Conservation (phyloP, 2,329 filamentous ascomycete genomes). For the Canariomyces notabilis region DNA sequence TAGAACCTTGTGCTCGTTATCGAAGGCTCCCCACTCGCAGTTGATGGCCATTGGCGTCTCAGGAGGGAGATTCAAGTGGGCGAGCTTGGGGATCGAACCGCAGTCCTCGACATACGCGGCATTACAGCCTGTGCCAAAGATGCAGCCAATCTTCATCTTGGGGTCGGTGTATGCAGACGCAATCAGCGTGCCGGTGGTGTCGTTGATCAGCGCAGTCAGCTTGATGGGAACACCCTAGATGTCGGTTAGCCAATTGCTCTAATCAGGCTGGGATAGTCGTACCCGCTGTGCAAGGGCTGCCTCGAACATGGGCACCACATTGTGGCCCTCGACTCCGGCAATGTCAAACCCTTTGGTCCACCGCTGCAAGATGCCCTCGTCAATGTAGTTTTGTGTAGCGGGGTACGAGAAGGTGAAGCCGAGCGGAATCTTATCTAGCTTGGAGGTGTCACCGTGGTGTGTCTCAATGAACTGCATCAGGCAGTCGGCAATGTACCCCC, state of each 20-base stretch:
- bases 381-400: constrained; percentile 86
- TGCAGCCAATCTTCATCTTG: constrained; percentile 91
- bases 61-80: constrained; percentile 79
- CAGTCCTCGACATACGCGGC: constrained; percentile 96
- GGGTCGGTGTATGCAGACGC: constrained; percentile 95
- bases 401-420: constrained; percentile 98
- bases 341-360: constrained; percentile 99
- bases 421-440: constrained; percentile 64
- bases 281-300: constrained; percentile 66
- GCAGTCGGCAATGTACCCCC: constrained; percentile 93
- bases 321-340: constrained; percentile 80
- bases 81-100: constrained; percentile 88
- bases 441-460: constrained; percentile 64
- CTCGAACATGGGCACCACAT: constrained; percentile 86
- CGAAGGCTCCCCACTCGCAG: constrained; percentile 96
- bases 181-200: constrained; percentile 94
- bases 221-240: constrained; percentile 80
- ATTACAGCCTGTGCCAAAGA: constrained; percentile 97
- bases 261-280: constrained; percentile 21
- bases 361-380: constrained; percentile 84
- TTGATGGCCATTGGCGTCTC: constrained; percentile 91
- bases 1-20: constrained; percentile 86
- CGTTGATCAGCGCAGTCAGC: constrained; percentile 89
- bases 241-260: constrained; percentile 14
- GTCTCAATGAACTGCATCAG: constrained; percentile 84